Conservation (phyloP, 768 basidiomycete genomes). For the Coprinopsis cinerea region DNA sequence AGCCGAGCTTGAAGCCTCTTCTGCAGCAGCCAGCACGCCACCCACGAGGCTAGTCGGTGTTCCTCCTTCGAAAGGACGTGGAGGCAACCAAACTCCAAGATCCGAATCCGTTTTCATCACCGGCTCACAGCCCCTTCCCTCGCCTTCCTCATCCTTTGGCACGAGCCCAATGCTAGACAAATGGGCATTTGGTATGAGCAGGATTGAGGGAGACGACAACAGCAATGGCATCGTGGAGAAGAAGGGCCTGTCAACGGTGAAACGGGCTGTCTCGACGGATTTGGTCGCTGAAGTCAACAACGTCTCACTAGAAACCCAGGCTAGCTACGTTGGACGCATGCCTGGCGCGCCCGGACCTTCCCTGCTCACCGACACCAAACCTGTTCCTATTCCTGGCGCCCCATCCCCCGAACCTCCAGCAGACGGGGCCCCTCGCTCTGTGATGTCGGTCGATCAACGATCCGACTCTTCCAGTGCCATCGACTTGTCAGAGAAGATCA, state of each 20-base stretch:
- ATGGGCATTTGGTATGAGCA: slow-evolving; percentile 89
- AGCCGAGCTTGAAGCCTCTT: slow-evolving; percentile 58
- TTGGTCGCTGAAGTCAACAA: slow-evolving; percentile 34
- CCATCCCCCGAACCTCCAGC: too few relatives aligned
- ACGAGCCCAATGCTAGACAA: slow-evolving; percentile 74
- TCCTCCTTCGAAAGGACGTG: slow-evolving; percentile 86
- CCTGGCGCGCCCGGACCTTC: slow-evolving; percentile 49
- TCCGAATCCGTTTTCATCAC: slow-evolving; percentile 77
- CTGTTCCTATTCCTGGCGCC: background rate
- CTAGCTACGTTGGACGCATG: slow-evolving; percentile 22
- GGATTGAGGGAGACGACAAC: slow-evolving; percentile 54
- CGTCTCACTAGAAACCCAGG: slow-evolving; percentile 31
- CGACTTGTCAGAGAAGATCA: slow-evolving; percentile 50
- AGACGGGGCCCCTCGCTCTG: slow-evolving; percentile 19
- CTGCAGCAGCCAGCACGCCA: slow-evolving; percentile 39
- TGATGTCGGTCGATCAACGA: slow-evolving; percentile 30
- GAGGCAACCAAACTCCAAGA: slow-evolving; percentile 94
- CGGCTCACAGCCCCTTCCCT: slow-evolving; percentile 89
- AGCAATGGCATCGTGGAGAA: slow-evolving; percentile 21
- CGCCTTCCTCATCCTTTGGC: slow-evolving; percentile 68
- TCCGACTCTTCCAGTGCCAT: slow-evolving; percentile 21
- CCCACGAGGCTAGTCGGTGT: slow-evolving; percentile 83
- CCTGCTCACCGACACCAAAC: slow-evolving; percentile 41
- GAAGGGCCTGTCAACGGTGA: slow-evolving; percentile 15
- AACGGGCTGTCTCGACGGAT: slow-evolving; percentile 24